phyloP scores from a whole-genome alignment of 305 asterid species.

The Fraxinus floribunda region DNA sequence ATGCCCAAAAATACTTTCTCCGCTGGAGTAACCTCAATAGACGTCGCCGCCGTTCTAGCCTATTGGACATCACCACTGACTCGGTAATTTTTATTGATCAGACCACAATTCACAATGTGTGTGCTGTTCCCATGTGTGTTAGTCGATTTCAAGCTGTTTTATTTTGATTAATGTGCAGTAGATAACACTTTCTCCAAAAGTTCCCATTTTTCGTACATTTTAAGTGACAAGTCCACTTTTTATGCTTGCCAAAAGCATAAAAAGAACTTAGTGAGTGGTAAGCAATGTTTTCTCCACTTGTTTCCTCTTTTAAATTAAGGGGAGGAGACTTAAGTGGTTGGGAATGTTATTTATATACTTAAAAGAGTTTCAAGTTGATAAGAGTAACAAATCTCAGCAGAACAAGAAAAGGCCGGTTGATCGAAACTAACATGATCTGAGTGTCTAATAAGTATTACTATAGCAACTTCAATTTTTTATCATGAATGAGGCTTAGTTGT shows the following conservation, averaged over 20 bases:
- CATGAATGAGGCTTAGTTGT: not conserved
- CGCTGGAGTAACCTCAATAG: conserved; percentile 66
- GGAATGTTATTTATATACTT: too few relatives aligned
- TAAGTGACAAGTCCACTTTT: not conserved
- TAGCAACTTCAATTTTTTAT: not conserved
- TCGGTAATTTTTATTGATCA: conserved; percentile 43
- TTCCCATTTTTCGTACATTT: conserved; percentile 18
- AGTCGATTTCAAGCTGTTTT: conserved; percentile 18
- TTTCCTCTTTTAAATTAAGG: conserved; percentile 2
- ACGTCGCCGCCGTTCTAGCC: conserved; percentile 89
- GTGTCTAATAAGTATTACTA: not conserved
- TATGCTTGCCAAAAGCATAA: conserved; percentile 24
- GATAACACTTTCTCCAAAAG: conserved; percentile 16
- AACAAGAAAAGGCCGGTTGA: not conserved
- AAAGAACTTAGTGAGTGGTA: conserved; percentile 29
- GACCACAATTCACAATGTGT: not conserved
- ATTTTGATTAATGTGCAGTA: conserved; percentile 8
- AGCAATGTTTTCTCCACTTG: conserved; percentile 20
- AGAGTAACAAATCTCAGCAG: not conserved
- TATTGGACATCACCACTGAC: conserved; percentile 80
- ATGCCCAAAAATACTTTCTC: conserved; percentile 82
- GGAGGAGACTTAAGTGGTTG: not conserved
- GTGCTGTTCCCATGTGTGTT: not conserved
- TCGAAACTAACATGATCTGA: too few relatives aligned
- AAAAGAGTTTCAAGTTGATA: too few relatives aligned